A percentile compares a stretch with the other conserved stretches of the same genome.
Evolutionary conservation across 2,329 filamentous ascomycete species (phyloP).

Genomic region (Chrysoporthe cubensis): DNA sequence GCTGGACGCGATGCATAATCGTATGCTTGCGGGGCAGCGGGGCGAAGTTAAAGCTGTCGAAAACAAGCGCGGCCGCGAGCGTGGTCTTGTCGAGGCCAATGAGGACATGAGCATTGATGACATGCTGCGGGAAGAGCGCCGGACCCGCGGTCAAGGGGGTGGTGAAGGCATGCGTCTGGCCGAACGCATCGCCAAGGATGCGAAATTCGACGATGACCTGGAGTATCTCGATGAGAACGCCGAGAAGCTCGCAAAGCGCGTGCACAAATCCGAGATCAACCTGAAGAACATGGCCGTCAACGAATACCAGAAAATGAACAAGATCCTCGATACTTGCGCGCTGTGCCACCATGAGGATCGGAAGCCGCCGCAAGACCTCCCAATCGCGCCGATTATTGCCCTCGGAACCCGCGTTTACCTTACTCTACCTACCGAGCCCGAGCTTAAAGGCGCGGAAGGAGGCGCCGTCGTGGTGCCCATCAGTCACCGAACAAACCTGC

Average conservation of each 20-base stretch:
- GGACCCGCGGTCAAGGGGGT: slow-evolving; percentile 75
- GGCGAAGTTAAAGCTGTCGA: slow-evolving; percentile 77
- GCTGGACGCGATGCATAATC: slow-evolving; percentile 85
- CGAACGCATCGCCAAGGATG: slow-evolving; percentile 92
- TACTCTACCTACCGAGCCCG: slow-evolving; percentile 87
- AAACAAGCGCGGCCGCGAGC: slow-evolving; percentile 81
- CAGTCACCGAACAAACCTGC: slow-evolving; percentile 82
- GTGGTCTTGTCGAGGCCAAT: slow-evolving; percentile 85
- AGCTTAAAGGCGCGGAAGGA: slow-evolving; percentile 71
- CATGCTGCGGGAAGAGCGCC: slow-evolving; percentile 93
- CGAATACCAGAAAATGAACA: slow-evolving; percentile 89
- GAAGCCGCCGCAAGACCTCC: slow-evolving; percentile 64
- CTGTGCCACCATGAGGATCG: slow-evolving; percentile 90
- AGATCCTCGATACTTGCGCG: slow-evolving; percentile 82
- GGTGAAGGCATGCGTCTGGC: slow-evolving; percentile 84
- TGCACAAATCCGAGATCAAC: slow-evolving; percentile 86
- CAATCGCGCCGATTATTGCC: slow-evolving; percentile 82
- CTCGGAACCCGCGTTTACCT: slow-evolving; percentile 85
- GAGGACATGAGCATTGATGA: slow-evolving; percentile 96
- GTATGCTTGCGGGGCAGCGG: slow-evolving; percentile 76
- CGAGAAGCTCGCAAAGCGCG: slow-evolving; percentile 80
- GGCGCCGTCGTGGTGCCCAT: slow-evolving; percentile 89
- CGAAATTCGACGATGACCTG: slow-evolving; percentile 86
- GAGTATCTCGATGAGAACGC: slow-evolving; percentile 99
- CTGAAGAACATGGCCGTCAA: slow-evolving; percentile 84